These are phyloP conservation scores for Trichoderma pleuroti DNA, from an alignment of 2,329 filamentous ascomycete species.

Conservation along the genomic window DNA sequence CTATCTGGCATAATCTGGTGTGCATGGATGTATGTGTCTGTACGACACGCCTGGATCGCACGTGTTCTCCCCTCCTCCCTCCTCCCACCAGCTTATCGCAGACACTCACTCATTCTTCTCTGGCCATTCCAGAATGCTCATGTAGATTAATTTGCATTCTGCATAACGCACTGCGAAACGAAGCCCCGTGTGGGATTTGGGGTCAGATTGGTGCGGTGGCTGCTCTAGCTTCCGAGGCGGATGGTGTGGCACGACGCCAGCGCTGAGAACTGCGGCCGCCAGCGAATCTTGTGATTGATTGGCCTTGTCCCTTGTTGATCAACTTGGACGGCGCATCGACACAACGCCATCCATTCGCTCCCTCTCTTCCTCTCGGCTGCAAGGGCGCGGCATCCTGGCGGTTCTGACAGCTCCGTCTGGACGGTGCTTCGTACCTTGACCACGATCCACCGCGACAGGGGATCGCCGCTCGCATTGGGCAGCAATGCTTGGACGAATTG, in stretches of 20 bases:
- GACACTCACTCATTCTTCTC: neutral
- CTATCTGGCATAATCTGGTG: neutral
- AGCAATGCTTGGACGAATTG: slow-evolving; percentile 21
- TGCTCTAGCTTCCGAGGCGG: neutral
- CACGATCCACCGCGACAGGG: slow-evolving; percentile 11
- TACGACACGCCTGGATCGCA: neutral
- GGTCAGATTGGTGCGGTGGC: neutral
- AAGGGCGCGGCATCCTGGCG: neutral
- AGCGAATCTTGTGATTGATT: neutral
- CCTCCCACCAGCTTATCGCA: neutral
- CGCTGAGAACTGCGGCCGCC: slow-evolving; percentile 17
- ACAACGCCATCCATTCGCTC: neutral
- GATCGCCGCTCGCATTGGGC: slow-evolving; percentile 18
- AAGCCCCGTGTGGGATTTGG: neutral
- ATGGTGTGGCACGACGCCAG: slow-evolving; percentile 12
- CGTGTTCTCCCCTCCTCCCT: neutral
- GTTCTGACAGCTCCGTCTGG: neutral
- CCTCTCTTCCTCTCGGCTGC: neutral
- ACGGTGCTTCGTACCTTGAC: neutral
- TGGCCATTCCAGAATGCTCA: neutral
- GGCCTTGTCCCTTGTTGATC: neutral
- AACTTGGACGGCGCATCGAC: neutral
- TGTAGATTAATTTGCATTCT: neutral
- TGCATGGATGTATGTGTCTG: too few species aligned
- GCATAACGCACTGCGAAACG: neutral